Base-by-base conservation (phyloP, 2,329 filamentous ascomycete species). In the Talaromyces piceae region DNA sequence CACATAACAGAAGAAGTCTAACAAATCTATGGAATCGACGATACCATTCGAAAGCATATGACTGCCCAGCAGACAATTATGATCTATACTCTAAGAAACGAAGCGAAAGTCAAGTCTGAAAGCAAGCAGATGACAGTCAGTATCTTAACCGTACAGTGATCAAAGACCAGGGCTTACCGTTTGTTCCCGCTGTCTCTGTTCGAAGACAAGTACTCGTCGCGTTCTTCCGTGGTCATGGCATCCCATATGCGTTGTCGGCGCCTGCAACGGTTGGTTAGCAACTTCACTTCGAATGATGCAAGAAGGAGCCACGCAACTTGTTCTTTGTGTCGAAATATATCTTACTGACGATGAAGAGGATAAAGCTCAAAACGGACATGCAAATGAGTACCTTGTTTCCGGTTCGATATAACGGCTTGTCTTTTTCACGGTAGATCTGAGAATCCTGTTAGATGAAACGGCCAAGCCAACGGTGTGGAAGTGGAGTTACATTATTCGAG, bases 371-470 rank as follows among this genome's bases (percentile, higher is more conserved):
- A 0, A 69, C 71, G 3, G 75, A 67, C 45, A 83, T 70, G 1
- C 69, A 75, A 22, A 84, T 74, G 45, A 81, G 70, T 3, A 81
- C 75, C 22, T 71, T 77, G 65, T 83, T 83, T 7, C 80, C 80
- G 3, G 60, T 72, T 53, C 78, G 76, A 61, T 82, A 83, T 58
- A 77, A 76, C 0, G 80, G 79, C 5, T 71, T 69, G 51, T 83
- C 80, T 51, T 74, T 69, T 16, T 76, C 65, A 22, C 78, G 75
- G 57, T 81, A 82, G 53, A 81, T 77, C 66, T 81, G 31, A 18
- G 18, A 11, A 20, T 18, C 2, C 5, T 37, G 33, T 37, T 22
- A n/a, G 12, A 8, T 6, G 16, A 1, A 22, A 16, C 12, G n/a
- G n/a, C n/a, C n/a, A 43, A 16, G 22, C 3, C 8, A n/a, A 5